Base-by-base conservation (phyloP, 1,139 yeast genomes). In the Saccharomyces hybrid region DNA sequence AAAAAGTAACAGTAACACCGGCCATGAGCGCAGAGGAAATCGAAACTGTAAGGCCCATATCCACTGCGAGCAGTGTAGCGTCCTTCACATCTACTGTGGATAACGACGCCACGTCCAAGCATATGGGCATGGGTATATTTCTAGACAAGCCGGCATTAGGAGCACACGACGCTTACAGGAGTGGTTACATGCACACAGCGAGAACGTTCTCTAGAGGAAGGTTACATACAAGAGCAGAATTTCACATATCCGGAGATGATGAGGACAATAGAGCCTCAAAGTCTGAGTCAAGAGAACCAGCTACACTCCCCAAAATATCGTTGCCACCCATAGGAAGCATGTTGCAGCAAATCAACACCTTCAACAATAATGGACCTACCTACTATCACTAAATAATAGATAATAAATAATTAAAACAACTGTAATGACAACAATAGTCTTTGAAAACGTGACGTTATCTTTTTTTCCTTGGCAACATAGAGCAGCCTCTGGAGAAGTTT, bases 1-100 rank as follows among this genome's bases (percentile, higher is more conserved):
- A 57, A 48, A 57, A 53, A 14, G 52, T 58, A 56, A 57, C 58
- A 5, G 52, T 58, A 56, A 57, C 58, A 5, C 60, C 60, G 48
- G 28, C 26, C 29, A 34, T 49, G 42, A 16, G 52, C 48, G 23
- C 47, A 47, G 25, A 49, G 46, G 31, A 49, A 38, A 34, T 2
- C 3, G 29, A 13, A n/a, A 25, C 4, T 1, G n/a, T 55, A 7
- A 54, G 59, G 7, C 56, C 60, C n/a, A 58, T 55, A 13, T 59
- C 62, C 16, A 53, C 60, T 3, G 55, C 59, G 9, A 59, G 61
- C 47, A 59, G 63, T 50, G 48, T 53, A 3, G 48, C 56, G 13
- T 60, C 63, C 6, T 26, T 60, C 34, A 53, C 57, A 11, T 57
- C 61, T 19, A 16, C 58, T 53, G 46, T 57, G 19, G 54, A 58